phyloP scores from a whole-genome alignment of 164 flowering plant genomes.

The Kalanchoe fedtschenkoi region DNA sequence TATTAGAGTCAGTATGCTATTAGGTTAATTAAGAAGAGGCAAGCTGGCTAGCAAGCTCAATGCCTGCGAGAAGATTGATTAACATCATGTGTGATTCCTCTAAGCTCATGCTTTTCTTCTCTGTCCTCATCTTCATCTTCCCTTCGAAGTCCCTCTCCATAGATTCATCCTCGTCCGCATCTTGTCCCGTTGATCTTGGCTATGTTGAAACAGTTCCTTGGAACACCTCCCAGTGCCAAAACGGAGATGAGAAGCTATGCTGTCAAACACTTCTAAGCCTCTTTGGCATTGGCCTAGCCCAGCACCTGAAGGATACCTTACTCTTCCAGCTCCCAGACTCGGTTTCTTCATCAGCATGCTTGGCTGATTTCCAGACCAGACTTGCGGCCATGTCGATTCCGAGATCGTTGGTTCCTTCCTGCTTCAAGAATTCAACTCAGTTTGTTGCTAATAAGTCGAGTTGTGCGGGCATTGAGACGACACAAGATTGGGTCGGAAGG shows the following conservation, averaged over 20 bases:
- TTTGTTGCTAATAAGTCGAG: conserved; percentile 19
- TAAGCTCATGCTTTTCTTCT: conserved; percentile 1
- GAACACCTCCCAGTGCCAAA: conserved; percentile 26
- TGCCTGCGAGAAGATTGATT: conserved; percentile 7
- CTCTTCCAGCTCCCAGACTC: conserved; percentile 21
- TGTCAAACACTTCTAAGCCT: conserved; percentile 32
- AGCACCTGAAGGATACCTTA: conserved; percentile 26
- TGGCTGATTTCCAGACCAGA: conserved; percentile 16
- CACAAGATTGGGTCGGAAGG: conserved; percentile 23
- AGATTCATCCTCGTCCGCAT: conserved; percentile 7
- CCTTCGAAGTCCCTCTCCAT: too few relatives aligned
- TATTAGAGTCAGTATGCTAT: neutral
- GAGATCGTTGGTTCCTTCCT: conserved; percentile 15
- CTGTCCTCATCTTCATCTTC: conserved; percentile 12
- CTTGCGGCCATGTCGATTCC: conserved; percentile 14
- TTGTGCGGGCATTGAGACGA: conserved; percentile 21
- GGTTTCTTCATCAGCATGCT: conserved; percentile 21
- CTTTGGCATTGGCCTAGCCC: conserved; percentile 30
- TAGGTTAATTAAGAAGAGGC: conserved; percentile 7
- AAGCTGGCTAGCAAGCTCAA: conserved; percentile 6
- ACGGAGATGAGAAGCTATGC: conserved; percentile 11
- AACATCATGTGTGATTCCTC: neutral
- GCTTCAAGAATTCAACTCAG: conserved; percentile 18
- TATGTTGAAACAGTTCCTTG: conserved; percentile 40
- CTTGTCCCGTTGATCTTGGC: conserved; percentile 40